Evolutionary conservation across 139 green algal genomes (phyloP), one percentile per base, ranked within the genome.

Genomic region (Mesotaenium endlicherianum): DNA sequence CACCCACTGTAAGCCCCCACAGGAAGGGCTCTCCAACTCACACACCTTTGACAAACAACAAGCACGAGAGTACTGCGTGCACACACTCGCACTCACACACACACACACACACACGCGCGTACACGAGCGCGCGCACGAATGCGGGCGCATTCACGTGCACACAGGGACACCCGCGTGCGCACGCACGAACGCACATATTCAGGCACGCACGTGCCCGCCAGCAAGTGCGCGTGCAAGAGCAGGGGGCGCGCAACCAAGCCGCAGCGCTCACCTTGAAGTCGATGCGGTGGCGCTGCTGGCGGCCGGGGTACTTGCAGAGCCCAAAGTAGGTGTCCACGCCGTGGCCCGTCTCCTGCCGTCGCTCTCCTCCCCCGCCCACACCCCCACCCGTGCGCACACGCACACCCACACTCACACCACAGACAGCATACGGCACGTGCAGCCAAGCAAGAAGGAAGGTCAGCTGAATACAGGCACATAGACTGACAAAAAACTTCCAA

Each of bases 291-390:
- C 80, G 47, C 1, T 47, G 70, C 31, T 86, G 31, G 75, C 80
- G 43, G 41, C 80, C 80, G 5, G 80, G 34, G 31, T 86, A 86
- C 34, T 81, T 83, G 41, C 80, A 86, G 30, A 86, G 72, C 0
- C 80, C 80, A 75, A 84, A 86, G 70, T 84, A 86, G 0, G 80
- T 86, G 74, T 86, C 80, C 49, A 86, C 80, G 43, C 80, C 80
- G 14, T 84, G 42, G 49, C 45, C 72, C 30, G 41, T 38, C 0
- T 26, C 69, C 3, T 85, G 60, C 74, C n/a, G 39, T n/a, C n/a
- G n/a, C n/a, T n/a, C n/a, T n/a, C n/a, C n/a, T n/a, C n/a, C n/a
- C n/a, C n/a, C 49, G 16, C 14, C 14, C 49, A 30, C n/a, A n/a
- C n/a, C n/a, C n/a, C n/a, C n/a, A n/a, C n/a, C n/a, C n/a, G n/a